Conservation (phyloP, 148 eudicot genomes). For the Rhododendron ferrugineum region DNA sequence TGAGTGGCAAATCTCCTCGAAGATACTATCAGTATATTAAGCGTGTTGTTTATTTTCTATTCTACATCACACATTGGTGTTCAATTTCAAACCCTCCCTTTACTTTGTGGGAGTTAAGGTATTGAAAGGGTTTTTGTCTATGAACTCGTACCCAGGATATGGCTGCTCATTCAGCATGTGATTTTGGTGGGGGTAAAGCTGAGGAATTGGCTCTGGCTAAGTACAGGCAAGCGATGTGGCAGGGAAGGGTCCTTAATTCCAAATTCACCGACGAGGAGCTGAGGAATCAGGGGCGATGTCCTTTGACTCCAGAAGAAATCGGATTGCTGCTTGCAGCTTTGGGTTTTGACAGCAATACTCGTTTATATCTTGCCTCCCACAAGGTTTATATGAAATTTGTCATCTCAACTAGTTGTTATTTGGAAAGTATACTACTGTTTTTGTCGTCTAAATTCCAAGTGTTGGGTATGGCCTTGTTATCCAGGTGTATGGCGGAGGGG, state of each 20-base stretch:
- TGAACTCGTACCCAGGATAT: slow-evolving; percentile 55
- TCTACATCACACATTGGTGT: neutral
- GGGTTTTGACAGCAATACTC: slow-evolving; percentile 88
- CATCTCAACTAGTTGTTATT: neutral
- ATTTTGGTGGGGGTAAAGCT: slow-evolving; percentile 96
- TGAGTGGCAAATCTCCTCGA: neutral
- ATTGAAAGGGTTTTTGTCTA: neutral
- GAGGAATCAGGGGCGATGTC: slow-evolving; percentile 92
- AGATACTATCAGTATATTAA: neutral
- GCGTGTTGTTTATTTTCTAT: neutral
- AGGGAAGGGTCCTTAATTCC: slow-evolving; percentile 89
- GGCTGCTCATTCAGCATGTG: slow-evolving; percentile 99
- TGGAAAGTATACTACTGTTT: neutral
- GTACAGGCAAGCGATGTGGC: slow-evolving; percentile 87
- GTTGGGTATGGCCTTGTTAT: neutral
- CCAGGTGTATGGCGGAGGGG: slow-evolving; percentile 90
- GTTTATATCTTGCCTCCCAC: slow-evolving; percentile 93
- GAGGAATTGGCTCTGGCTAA: slow-evolving; percentile 88
- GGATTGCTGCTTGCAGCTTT: slow-evolving; percentile 88
- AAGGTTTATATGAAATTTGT: slow-evolving; percentile 43
- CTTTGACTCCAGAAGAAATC: slow-evolving; percentile 94
- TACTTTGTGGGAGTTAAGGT: neutral
- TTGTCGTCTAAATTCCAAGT: neutral
- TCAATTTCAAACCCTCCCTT: neutral
- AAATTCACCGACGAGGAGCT: slow-evolving; percentile 94